Evolutionary conservation across 805 yeast genomes (phyloP).

Genomic region (Starmerella potacharoeniae): DNA sequence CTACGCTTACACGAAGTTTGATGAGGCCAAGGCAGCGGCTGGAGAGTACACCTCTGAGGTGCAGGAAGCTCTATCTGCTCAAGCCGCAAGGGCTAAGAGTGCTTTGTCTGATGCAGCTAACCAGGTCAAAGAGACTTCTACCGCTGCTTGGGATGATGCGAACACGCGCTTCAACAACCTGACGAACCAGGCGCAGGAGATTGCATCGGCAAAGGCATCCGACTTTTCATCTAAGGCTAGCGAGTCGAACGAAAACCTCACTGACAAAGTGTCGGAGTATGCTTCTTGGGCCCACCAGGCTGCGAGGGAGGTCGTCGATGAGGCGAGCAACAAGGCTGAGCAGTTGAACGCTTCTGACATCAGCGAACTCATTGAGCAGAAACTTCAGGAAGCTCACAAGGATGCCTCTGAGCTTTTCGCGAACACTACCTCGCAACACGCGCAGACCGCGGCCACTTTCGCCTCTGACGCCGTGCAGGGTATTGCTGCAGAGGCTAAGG

Average conservation of each 20-base stretch:
- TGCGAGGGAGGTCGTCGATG: constrained; percentile 1
- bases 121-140: neutral
- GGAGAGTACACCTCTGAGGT: neutral
- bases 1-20: neutral
- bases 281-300: neutral
- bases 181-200: neutral
- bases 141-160: neutral
- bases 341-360: constrained; percentile 1
- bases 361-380: constrained; percentile 7
- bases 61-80: neutral
- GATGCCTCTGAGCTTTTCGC: constrained; percentile 1
- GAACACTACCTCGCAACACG: constrained; percentile 3
- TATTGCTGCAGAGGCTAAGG: constrained; percentile 46
- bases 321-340: constrained; percentile 1
- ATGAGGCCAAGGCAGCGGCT: neutral
- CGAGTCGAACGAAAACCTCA: neutral
- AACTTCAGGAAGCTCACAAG: constrained; percentile 5
- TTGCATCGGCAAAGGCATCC: neutral
- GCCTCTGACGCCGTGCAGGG: constrained; percentile 91
- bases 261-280: neutral
- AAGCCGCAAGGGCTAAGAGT: neutral
- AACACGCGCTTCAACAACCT: neutral
- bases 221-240: neutral
- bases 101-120: neutral
- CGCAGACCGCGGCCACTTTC: constrained; percentile 36